Evolutionary conservation across 1,284 basidiomycete species (phyloP).

Genomic region (Ustilago hordei): DNA sequence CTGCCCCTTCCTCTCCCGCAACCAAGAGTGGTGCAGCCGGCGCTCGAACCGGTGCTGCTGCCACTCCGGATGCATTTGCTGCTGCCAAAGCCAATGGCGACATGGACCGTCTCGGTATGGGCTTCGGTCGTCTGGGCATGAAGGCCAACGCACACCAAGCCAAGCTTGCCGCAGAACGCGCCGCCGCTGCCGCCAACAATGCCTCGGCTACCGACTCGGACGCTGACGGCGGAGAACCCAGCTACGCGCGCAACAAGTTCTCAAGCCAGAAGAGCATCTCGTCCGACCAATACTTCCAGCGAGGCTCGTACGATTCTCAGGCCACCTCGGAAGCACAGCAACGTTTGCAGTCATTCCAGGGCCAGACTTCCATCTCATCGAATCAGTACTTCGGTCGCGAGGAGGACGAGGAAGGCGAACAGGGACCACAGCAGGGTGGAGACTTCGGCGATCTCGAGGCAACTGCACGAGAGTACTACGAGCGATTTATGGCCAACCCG

Average conservation of each 20-base stretch:
- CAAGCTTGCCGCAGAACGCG: slow-evolving; percentile 50
- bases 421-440: slow-evolving; percentile 37
- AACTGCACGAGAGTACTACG: slow-evolving; percentile 66
- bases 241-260: slow-evolving; percentile 89
- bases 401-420: slow-evolving; percentile 78
- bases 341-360: slow-evolving; percentile 86
- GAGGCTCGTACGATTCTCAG: slow-evolving; percentile 85
- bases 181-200: slow-evolving; percentile 49
- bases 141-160: slow-evolving; percentile 55
- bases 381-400: slow-evolving; percentile 80
- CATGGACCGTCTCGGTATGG: slow-evolving; percentile 79
- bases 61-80: slow-evolving; percentile 47
- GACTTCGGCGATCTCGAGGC: slow-evolving; percentile 66
- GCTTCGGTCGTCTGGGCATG: slow-evolving; percentile 82
- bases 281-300: slow-evolving; percentile 96
- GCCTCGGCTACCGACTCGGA: slow-evolving; percentile 32
- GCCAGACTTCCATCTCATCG: slow-evolving; percentile 92
- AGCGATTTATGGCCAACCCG: slow-evolving; percentile 67
- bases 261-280: slow-evolving; percentile 88
- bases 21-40: slow-evolving; percentile 21
- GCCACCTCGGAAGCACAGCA: slow-evolving; percentile 81
- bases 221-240: slow-evolving; percentile 73
- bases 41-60: slow-evolving; percentile 30
- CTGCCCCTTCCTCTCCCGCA: slow-evolving; percentile 17
- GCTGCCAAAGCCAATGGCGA: slow-evolving; percentile 72